Evolutionary conservation across 192 early-diverging fungal genomes (phyloP).

Genomic region (Backusella macrospora): DNA sequence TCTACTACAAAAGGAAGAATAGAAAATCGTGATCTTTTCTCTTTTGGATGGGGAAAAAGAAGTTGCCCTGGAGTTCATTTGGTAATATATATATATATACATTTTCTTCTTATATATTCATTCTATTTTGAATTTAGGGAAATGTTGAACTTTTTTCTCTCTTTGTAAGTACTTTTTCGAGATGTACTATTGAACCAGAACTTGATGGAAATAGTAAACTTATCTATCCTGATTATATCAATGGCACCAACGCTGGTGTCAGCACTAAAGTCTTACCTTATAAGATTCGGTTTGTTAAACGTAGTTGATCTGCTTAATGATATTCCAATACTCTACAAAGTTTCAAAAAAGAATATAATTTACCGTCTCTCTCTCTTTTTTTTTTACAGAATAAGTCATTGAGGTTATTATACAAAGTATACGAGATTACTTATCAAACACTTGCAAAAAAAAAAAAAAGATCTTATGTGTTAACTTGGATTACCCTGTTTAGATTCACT

Average conservation of each 20-base stretch:
- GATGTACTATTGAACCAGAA: not conserved
- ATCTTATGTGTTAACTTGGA: too few relatives aligned
- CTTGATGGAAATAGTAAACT: not conserved
- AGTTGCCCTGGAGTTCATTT: not conserved
- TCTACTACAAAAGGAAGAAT: conserved; percentile 10
- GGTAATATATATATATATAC: not conserved
- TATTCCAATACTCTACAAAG: too few relatives aligned
- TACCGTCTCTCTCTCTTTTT: too few relatives aligned
- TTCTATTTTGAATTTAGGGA: not conserved
- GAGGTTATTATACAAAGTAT: too few relatives aligned
- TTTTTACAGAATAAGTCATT: too few relatives aligned
- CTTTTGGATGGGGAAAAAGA: conserved; percentile 6
- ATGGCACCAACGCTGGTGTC: not conserved
- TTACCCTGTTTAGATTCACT: too few relatives aligned
- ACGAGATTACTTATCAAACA: too few relatives aligned
- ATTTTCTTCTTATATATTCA: not conserved
- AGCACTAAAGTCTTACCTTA: not conserved
- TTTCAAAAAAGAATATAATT: too few relatives aligned
- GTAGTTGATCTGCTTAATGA: too few relatives aligned
- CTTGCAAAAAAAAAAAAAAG: too few relatives aligned
- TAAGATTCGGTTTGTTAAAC: not conserved
- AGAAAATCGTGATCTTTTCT: not conserved
- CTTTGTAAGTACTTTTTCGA: not conserved
- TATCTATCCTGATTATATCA: not conserved
- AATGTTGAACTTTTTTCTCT: not conserved